Base-by-base conservation (phyloP, 2,329 filamentous ascomycete genomes). In the Arthrobotrys musiformis region DNA sequence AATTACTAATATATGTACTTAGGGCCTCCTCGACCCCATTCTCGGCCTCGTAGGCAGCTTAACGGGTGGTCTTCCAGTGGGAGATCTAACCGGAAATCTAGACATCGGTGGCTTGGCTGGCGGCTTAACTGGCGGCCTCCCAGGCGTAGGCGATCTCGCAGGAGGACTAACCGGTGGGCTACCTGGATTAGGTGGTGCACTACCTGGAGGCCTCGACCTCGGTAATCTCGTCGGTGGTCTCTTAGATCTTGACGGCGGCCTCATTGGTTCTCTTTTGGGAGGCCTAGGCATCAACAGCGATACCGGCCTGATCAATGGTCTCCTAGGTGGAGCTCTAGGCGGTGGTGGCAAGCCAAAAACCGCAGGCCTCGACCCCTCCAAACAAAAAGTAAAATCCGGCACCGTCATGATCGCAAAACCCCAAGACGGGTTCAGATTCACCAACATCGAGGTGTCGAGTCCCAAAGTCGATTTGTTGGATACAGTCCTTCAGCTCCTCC, bases 261-360 rank as follows among this genome's bases (percentile, higher is more conserved):
- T 75, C 35, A 33, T 76, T n/a, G 64, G 72, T 15, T 30, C 40
- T 22, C 63, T 70, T 5, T 40, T 76, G 11, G 72, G 63, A 15
- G 56, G 46, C 2, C 26, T 69, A 8, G 63, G 63, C 22, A 13
- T 62, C 26, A 48, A 56, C 37, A 19, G 56, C 4, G 15, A 50
- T 13, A 15, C 13, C 6, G 72, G 64, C 13, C n/a, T 76, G n/a
- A 9, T 76, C 19, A 56, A 48, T 13, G 72, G 72, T 9, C 72
- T 76, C 4, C 48, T 76, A 1, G 58, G 48, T 17, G 60, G 72
- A 28, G 64, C 70, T 15, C 66, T 76, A 15, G 72, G 72, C 48
- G 70, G 70, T 13, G 42, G 13, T 19, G 56, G 56, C 0, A 52
- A 72, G 19, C n/a, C 17, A 9, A 48, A 40, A 24, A 6, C 5